Percentiles rank a stretch among this genome's conserved stretches.
phyloP scores from a whole-genome alignment of 805 yeast species.

The Hanseniaspora vineae region DNA sequence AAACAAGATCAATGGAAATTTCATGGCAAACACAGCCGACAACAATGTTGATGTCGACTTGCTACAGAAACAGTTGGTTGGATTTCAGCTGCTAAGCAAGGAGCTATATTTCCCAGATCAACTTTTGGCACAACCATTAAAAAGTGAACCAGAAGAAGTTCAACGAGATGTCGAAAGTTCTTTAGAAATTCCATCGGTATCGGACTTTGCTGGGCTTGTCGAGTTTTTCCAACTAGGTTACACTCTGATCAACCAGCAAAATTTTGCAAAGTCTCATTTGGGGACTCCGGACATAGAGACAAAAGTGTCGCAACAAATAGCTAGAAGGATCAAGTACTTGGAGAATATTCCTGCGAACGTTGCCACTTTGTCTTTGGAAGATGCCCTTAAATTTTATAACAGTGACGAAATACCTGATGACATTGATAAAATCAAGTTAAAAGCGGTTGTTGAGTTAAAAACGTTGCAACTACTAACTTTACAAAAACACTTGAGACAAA shows the following conservation, averaged over 20 bases:
- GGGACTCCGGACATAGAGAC: constrained; percentile 37
- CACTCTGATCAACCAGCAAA: constrained; percentile 8
- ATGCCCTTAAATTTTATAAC: constrained; percentile 28
- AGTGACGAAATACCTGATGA: constrained; percentile 33
- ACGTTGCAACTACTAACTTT: constrained; percentile 49
- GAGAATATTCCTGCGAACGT: constrained; percentile 58
- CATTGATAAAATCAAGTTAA: constrained; percentile 48
- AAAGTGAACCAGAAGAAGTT: not conserved
- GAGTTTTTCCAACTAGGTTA: constrained; percentile 2
- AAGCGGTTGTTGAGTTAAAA: constrained; percentile 58
- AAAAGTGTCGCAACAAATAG: constrained; percentile 38
- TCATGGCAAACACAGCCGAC: constrained; percentile 13
- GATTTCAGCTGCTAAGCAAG: constrained; percentile 49
- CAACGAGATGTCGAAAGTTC: not conserved
- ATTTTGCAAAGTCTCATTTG: constrained; percentile 29
- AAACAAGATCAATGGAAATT: constrained; percentile 17
- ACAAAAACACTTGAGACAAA: constrained; percentile 58
- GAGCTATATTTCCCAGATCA: constrained; percentile 52
- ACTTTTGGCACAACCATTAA: not conserved
- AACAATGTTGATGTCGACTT: constrained; percentile 30
- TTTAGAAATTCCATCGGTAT: constrained; percentile 1
- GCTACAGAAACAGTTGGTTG: constrained; percentile 46
- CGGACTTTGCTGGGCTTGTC: constrained; percentile 1
- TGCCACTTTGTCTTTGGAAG: constrained; percentile 41
- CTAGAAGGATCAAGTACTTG: constrained; percentile 44